Evolutionary conservation across 2,329 filamentous ascomycete genomes (phyloP), one percentile per base, ranked within the genome.

Genomic region (Cercospora nicotianae): DNA sequence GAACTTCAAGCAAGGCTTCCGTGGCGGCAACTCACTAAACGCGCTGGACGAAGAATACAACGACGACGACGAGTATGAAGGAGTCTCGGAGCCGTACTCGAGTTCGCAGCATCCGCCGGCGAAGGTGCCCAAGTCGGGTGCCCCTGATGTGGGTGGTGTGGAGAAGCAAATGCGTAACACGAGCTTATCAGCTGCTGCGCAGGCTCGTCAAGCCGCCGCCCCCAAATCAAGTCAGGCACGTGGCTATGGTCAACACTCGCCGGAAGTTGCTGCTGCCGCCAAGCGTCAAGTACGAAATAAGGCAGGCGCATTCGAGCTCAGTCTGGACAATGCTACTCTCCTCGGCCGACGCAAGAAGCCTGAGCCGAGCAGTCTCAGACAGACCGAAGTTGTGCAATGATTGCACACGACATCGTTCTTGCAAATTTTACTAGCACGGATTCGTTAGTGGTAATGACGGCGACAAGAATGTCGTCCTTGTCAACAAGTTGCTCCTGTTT

Each of bases 191-290:
- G 83, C 87, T n/a, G 87, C 87, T 0, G 87, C 87, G 4, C 87
- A 89, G 74, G 86, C 88, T 76, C 80, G 89, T 77, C 80, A 87
- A 81, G 77, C 82, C 65, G 70, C 75, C 66, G 73, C 82, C 48
- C 82, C 83, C 45, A 80, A 84, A n/a, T 82, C 85, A 60, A 81
- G 85, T 58, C 85, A 87, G 68, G 78, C 79, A 63, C 87, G 85
- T 72, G 94, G 94, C 0, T 97, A 97, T 74, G 94, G 93, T 2
- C 93, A 96, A 77, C 94, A 97, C 77, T 94, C 91, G 63, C 87
- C 94, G 0, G 85, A 90, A 1, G 91, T 97, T 0, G 92, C 94
- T 0, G 90, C 91, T 0, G 93, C 94, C 0, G 94, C 93, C 3
- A 90, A 91, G 74, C 89, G 92, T 75, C 92, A 93, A 76, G 92